These are phyloP conservation scores for Hyphodiscus hymeniophilus DNA, from an alignment of 495 filamentous ascomycete species.

Conservation along the genomic window DNA sequence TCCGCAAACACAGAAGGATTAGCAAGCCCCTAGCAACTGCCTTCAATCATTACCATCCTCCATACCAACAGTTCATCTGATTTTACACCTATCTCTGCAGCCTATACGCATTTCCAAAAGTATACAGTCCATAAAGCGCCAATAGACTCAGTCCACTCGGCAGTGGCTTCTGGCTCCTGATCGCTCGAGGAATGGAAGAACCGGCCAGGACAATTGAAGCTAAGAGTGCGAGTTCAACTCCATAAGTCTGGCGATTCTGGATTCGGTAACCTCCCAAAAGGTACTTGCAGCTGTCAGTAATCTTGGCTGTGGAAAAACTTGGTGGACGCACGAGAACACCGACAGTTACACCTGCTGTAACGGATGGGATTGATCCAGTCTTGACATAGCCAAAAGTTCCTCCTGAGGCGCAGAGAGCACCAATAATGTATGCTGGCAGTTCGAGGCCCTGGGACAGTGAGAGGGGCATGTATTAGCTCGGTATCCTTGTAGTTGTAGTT, in stretches of 20 bases:
- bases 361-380: conserved; percentile 77
- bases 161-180: conserved; percentile 70
- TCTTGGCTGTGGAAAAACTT: neutral
- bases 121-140: conserved; percentile 49
- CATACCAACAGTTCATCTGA: neutral
- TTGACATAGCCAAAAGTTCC: conserved; percentile 75
- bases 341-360: conserved; percentile 74
- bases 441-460: conserved; percentile 28
- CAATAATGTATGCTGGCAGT: conserved; percentile 64
- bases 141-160: conserved; percentile 63
- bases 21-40: neutral
- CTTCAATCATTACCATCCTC: neutral
- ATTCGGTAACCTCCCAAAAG: conserved; percentile 64
- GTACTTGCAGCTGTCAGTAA: conserved; percentile 36
- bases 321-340: conserved; percentile 41
- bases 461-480: conserved; percentile 13
- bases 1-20: neutral
- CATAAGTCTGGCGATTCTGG: conserved; percentile 55
- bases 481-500: neutral
- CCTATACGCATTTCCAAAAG: conserved; percentile 49
- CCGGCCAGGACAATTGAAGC: conserved; percentile 78
- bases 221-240: conserved; percentile 65
- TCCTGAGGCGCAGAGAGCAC: conserved; percentile 73
- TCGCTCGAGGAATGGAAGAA: conserved; percentile 72
- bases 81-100: conserved; percentile 7